Evolutionary conservation across 306 rosid species (phyloP), one percentile per base, ranked within the genome.

Genomic region (Ormosia semicastrata): DNA sequence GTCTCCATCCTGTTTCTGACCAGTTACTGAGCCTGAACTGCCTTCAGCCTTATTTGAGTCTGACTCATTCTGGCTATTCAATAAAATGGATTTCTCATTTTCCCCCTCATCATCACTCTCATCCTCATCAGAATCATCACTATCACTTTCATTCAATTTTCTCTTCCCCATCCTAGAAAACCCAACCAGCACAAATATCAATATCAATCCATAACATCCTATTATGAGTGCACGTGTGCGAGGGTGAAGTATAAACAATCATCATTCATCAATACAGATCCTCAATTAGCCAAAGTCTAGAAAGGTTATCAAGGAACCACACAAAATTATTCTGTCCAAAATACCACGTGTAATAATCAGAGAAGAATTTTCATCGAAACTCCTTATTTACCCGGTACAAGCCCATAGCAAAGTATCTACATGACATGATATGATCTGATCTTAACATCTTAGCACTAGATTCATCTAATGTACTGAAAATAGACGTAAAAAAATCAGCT

Each of bases 141-240:
- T 86, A 43, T 91, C 99, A 83, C 89, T 89, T 84, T 80, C 94
- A 75, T 87, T 90, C 82, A 90, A 2, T 79, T 80, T 84, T 63
- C 89, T 90, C 92, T 93, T 93, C 50, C 98, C 98, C 98, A 88
- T 90, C 99, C 99, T 96, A 79, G 66, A 49, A 79, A 84, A 59
- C 3, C 34, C 18, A 82, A 81, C 34, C 30, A 77, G 59, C 43
- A 71, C 53, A 80, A 74, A 65, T 54, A 80, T 73, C 73, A 81
- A 81, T 59, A 88, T 64, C 83, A 57, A 54, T 11, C 7, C 72
- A 72, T 58, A 73, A 71, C 49, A 60, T 56, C 49, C 0, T 64
- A 32, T 5, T 17, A 3, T 1, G 8, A 13, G 59, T 30, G 30
- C 63, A 2, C 0, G 24, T 10, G 54, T 52, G 58, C 6, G 17